Evolutionary conservation across 164 flowering plant species (phyloP).

Genomic region (Protea cynaroides): DNA sequence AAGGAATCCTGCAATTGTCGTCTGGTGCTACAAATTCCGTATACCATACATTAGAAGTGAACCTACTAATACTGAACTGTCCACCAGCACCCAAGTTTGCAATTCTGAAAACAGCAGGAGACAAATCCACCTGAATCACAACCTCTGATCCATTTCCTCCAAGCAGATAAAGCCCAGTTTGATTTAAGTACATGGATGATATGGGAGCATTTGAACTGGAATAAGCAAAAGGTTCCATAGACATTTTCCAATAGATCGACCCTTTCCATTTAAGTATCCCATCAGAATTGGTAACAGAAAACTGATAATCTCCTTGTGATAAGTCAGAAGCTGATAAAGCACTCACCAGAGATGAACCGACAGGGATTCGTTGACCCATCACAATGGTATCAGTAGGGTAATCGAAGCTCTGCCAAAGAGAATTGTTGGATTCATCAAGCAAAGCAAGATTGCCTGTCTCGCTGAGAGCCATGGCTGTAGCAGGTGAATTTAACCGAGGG

Average conservation of each 20-base stretch:
- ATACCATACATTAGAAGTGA: slow-evolving; percentile 17
- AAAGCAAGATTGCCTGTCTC: slow-evolving; percentile 67
- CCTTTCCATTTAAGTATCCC: slow-evolving; percentile 53
- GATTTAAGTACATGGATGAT: slow-evolving; percentile 40
- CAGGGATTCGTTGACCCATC: slow-evolving; percentile 46
- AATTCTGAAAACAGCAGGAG: slow-evolving; percentile 36
- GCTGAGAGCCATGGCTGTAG: slow-evolving; percentile 30
- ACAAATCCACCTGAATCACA: slow-evolving; percentile 39
- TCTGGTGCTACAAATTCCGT: slow-evolving; percentile 42
- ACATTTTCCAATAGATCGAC: slow-evolving; percentile 57
- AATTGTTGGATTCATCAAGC: slow-evolving; percentile 42
- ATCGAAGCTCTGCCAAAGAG: slow-evolving; percentile 68
- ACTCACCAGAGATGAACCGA: slow-evolving; percentile 29
- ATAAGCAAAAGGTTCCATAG: slow-evolving; percentile 50
- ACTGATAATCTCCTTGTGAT: slow-evolving; percentile 44
- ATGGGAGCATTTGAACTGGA: slow-evolving; percentile 30
- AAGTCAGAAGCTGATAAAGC: slow-evolving; percentile 30
- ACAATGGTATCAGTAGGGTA: slow-evolving; percentile 69
- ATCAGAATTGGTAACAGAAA: slow-evolving; percentile 36
- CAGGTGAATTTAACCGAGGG: slow-evolving; percentile 38
- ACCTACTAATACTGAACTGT: slow-evolving; percentile 37
- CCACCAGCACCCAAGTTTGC: slow-evolving; percentile 50
- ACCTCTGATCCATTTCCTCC: slow-evolving; percentile 35
- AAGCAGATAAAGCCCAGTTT: slow-evolving; percentile 53
- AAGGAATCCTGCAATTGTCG: slow-evolving; percentile 52